A percentile compares a stretch with the other conserved stretches of the same genome.
These are phyloP conservation scores for Bryum argenteum DNA, from an alignment of 225 moss, liverwort and hornwort genomes.

Conservation along the genomic window DNA sequence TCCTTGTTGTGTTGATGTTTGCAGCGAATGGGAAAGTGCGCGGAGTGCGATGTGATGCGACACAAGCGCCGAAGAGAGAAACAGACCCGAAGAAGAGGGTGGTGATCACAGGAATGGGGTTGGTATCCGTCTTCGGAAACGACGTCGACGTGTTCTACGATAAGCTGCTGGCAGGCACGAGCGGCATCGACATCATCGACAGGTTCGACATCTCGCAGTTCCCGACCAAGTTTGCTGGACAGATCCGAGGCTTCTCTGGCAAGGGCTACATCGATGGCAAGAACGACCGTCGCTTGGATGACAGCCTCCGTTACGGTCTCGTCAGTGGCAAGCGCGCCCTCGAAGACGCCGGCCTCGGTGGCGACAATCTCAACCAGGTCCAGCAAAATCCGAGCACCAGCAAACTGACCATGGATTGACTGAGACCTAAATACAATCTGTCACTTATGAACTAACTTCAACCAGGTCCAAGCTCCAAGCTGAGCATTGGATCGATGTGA, in stretches of 20 bases:
- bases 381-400: too few relatives aligned
- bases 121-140: conserved; percentile 95
- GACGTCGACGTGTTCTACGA: conserved; percentile 85
- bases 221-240: conserved; percentile 93
- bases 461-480: too few relatives aligned
- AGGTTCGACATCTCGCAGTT: conserved; percentile 90
- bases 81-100: conserved; percentile 98
- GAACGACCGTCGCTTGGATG: conserved; percentile 94
- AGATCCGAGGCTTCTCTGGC: conserved; percentile 80
- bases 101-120: conserved; percentile 96
- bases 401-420: too few relatives aligned
- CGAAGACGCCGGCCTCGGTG: conserved; percentile 80
- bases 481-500: too few relatives aligned
- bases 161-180: conserved; percentile 80
- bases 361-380: conserved; percentile 51
- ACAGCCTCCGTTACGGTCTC: conserved; percentile 86
- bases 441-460: too few relatives aligned
- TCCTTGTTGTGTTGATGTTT: background rate
- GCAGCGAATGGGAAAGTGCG: conserved; percentile 43
- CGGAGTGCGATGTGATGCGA: conserved; percentile 60
- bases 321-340: conserved; percentile 90
- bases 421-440: too few relatives aligned
- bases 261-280: conserved; percentile 91
- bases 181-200: conserved; percentile 87
- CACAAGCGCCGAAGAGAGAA: conserved; percentile 72